phyloP scores from a whole-genome alignment of 495 filamentous ascomycete genomes.

The Chaetomium tenue region DNA sequence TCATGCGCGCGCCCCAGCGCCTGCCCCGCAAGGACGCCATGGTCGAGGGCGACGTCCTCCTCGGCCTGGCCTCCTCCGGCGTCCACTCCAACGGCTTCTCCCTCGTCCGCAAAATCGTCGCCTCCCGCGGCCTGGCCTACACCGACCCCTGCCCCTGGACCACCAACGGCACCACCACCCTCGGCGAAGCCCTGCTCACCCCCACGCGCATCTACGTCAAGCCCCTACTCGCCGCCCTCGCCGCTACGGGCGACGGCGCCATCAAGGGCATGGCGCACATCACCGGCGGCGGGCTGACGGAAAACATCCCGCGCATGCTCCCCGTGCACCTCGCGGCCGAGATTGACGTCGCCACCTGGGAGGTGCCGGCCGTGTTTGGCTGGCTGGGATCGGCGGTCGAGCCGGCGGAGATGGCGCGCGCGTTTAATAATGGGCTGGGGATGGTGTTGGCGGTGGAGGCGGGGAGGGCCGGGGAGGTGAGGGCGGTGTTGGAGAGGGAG shows the following conservation, averaged over 20 bases:
- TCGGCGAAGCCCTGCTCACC: conserved; percentile 73
- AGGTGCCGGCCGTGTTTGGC: conserved; percentile 68
- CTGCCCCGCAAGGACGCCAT: conserved; percentile 76
- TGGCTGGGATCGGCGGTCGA: conserved; percentile 80
- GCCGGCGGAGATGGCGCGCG: conserved; percentile 73
- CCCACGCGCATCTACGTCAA: conserved; percentile 82
- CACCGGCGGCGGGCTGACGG: conserved; percentile 86
- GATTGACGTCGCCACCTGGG: conserved; percentile 71
- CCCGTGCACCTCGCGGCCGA: conserved; percentile 70
- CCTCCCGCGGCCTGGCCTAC: conserved; percentile 66
- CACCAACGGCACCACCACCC: conserved; percentile 32
- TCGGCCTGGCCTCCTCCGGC: conserved; percentile 79
- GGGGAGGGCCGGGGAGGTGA: conserved; percentile 54
- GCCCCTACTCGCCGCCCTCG: conserved; percentile 62
- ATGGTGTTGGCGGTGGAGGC: conserved; percentile 80
- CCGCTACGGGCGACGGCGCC: conserved; percentile 33
- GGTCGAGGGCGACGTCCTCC: conserved; percentile 74
- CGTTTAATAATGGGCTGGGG: conserved; percentile 93
- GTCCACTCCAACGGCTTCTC: conserved; percentile 96
- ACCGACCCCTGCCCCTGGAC: conserved; percentile 72
- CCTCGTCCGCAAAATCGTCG: conserved; percentile 82
- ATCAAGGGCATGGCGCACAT: conserved; percentile 94
- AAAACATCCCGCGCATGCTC: conserved; percentile 93
- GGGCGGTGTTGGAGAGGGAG: conserved; percentile 52
- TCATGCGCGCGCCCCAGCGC: conserved; percentile 64